Evolutionary conservation across 1,139 yeast genomes (phyloP).

Genomic region (Saccharomyces pastorianus): DNA sequence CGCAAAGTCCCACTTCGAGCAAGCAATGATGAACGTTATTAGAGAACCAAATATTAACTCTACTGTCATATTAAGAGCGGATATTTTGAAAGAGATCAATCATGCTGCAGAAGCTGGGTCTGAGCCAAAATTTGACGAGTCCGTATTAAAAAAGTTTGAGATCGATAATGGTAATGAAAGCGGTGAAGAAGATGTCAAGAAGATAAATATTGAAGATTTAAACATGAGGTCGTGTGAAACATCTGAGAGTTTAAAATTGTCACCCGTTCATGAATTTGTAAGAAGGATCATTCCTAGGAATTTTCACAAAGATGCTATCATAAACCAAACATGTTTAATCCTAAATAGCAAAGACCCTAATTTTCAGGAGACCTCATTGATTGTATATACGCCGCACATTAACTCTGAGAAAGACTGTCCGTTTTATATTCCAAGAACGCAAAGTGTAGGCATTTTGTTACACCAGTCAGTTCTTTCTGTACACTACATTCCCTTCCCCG

Average conservation of each 20-base stretch:
- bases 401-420: slow-evolving; percentile 58
- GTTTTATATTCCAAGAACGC: slow-evolving; percentile 76
- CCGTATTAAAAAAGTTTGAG: slow-evolving; percentile 8
- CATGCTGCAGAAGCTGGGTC: slow-evolving; percentile 39
- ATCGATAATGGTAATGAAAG: slow-evolving; percentile 3
- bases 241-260: slow-evolving; percentile 12
- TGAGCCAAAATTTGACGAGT: slow-evolving; percentile 7
- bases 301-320: slow-evolving; percentile 73
- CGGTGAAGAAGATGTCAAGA: not conserved
- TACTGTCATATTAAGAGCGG: slow-evolving; percentile 83
- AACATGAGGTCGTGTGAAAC: not conserved
- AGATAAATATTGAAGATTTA: slow-evolving; percentile 46
- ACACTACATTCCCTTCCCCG: slow-evolving; percentile 64
- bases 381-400: slow-evolving; percentile 73
- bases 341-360: slow-evolving; percentile 28
- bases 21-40: slow-evolving; percentile 74
- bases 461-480: slow-evolving; percentile 50
- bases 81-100: slow-evolving; percentile 53
- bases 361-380: slow-evolving; percentile 40
- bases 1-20: slow-evolving; percentile 48
- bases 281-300: slow-evolving; percentile 83
- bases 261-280: slow-evolving; percentile 42
- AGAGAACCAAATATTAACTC: slow-evolving; percentile 88
- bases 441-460: slow-evolving; percentile 69
- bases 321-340: slow-evolving; percentile 76